These are phyloP conservation scores for Tetragonia tetragonoides DNA, from an alignment of 148 eudicot genomes.

Conservation along the genomic window DNA sequence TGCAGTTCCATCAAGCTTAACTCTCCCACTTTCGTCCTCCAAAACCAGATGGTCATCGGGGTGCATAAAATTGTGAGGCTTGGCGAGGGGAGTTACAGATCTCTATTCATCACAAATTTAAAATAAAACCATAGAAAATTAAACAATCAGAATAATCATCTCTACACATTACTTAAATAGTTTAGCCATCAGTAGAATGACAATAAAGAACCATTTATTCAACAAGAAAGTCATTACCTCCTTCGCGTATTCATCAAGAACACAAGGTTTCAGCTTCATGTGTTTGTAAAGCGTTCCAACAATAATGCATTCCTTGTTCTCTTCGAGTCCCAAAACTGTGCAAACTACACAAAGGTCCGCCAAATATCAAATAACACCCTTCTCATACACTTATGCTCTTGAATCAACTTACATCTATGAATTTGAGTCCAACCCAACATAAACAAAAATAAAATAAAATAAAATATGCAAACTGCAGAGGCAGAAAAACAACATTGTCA, in stretches of 20 bases:
- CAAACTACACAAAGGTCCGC: constrained; percentile 54
- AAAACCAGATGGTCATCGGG: constrained; percentile 76
- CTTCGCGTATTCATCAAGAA: constrained; percentile 92
- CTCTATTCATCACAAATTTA: constrained; percentile 41
- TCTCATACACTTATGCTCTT: not conserved
- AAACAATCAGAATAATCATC: not conserved
- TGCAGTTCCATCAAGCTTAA: constrained; percentile 61
- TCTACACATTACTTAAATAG: not conserved
- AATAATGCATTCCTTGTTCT: constrained; percentile 73
- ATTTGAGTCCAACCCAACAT: not conserved
- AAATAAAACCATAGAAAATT: constrained; percentile 1
- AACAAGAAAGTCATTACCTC: constrained; percentile 47
- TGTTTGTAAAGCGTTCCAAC: constrained; percentile 96
- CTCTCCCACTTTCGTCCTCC: constrained; percentile 98
- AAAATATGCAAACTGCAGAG: not conserved
- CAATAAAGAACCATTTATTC: not conserved
- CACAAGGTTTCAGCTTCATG: constrained; percentile 89
- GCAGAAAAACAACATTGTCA: not conserved
- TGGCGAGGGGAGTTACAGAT: constrained; percentile 62
- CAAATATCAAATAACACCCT: not conserved
- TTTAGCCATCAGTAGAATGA: not conserved
- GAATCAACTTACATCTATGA: not conserved
- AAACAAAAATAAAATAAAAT: not conserved
- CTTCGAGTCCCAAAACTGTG: constrained; percentile 74
- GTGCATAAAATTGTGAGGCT: constrained; percentile 82